Evolutionary conservation across 371 early-diverging fungal genomes (phyloP).

Genomic region (Umbelopsis sp.): DNA sequence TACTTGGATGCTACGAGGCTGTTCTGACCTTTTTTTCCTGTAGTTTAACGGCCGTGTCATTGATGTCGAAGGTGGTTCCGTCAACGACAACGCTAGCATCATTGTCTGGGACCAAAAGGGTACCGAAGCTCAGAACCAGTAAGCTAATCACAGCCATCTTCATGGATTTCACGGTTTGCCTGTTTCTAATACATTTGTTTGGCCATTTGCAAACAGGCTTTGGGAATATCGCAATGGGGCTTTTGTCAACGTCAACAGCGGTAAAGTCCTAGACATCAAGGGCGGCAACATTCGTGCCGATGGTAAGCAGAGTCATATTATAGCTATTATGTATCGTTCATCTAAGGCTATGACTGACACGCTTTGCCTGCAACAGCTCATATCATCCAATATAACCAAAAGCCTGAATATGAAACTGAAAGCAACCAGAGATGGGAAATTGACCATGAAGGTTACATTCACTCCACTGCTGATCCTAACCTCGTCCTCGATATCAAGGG

Average conservation of each 20-base stretch:
- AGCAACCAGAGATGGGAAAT: slow-evolving; percentile 41
- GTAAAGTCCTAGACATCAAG: slow-evolving; percentile 35
- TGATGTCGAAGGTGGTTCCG: slow-evolving; percentile 32
- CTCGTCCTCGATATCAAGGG: slow-evolving; percentile 40
- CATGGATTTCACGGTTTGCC: background rate
- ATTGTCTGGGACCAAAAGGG: slow-evolving; percentile 36
- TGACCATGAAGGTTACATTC: slow-evolving; percentile 37
- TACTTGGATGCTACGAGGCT: too few species aligned
- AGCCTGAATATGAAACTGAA: slow-evolving; percentile 29
- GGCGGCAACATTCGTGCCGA: slow-evolving; percentile 38
- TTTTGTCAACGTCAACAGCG: slow-evolving; percentile 38
- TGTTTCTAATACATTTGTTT: background rate
- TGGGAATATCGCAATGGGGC: slow-evolving; percentile 38
- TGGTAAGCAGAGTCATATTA: background rate
- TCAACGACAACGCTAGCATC: slow-evolving; percentile 33
- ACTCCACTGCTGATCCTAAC: slow-evolving; percentile 28
- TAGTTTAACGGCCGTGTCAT: slow-evolving; percentile 32
- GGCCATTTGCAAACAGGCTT: slow-evolving; percentile 6
- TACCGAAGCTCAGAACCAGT: slow-evolving; percentile 29
- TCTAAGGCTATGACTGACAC: background rate
- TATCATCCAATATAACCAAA: slow-evolving; percentile 38
- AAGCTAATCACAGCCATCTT: background rate
- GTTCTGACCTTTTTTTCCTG: too few species aligned
- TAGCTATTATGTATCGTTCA: background rate
- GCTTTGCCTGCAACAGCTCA: background rate